Base-by-base conservation (phyloP, 352 stramenopile genomes). In the Globisporangium apiculatum region DNA sequence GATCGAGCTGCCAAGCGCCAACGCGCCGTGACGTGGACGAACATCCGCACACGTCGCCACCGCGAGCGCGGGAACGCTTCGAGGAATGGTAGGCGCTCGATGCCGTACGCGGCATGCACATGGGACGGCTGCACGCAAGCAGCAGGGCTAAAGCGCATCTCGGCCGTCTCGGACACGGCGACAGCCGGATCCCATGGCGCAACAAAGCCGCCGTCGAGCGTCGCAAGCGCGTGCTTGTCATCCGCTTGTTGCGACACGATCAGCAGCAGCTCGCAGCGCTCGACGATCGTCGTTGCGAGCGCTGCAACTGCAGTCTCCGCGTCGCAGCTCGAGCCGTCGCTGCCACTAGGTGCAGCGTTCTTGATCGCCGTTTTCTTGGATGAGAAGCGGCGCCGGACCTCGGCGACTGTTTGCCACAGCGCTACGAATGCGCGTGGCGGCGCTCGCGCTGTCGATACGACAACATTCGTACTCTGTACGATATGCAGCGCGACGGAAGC, bases 391-490 rank as follows among this genome's bases (percentile, higher is more conserved):
- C 72, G 70, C 5, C 72, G 61, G 10, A 87, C 51, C 9, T 88
- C 77, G 4, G 81, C 82, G 24, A 90, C 79, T 37, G 54, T 61
- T 0, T 65, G 58, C 83, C 83, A 94, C 15, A 73, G 69, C 11
- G 8, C 55, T 0, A 69, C 36, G 46, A 75, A 86, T 0, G 48
- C 38, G 7, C 55, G 57, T 24, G 74, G 73, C 4, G 71, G 72
- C 31, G 53, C 15, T 37, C 37, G 43, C 4, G 37, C 41, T 15
- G 48, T 3, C 15, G 41, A 0, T 24, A 35, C 41, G 5, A 10
- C 4, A 18, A 12, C 14, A 0, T 46, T 12, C 1, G 40, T 38
- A 38, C 18, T 62, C 3, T 73, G 17, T 31, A 67, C 64, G 41
- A 69, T 80, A 40, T 77, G 73, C 48, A 64, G 77, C 10, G 53